Percentiles rank a stretch among this genome's conserved stretches.
These are phyloP conservation scores for Cucumis sativus DNA, from an alignment of 306 rosid species.

Conservation along the genomic window DNA sequence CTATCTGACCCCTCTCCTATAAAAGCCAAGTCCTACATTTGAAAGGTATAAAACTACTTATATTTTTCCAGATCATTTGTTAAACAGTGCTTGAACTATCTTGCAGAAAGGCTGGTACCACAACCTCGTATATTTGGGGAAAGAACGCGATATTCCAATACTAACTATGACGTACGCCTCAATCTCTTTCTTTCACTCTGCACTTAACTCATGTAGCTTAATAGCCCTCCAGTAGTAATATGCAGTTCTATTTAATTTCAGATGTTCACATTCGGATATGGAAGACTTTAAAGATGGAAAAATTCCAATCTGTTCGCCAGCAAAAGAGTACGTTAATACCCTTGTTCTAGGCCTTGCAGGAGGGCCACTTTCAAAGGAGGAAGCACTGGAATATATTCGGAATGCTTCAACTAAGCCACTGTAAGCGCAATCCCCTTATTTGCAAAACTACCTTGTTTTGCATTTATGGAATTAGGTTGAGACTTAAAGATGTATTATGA, in stretches of 20 bases:
- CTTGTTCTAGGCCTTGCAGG: conserved; percentile 56
- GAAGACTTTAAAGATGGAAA: conserved; percentile 47
- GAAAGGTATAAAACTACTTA: not conserved
- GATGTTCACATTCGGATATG: conserved; percentile 33
- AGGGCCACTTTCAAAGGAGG: conserved; percentile 61
- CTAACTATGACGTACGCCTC: conserved; percentile 71
- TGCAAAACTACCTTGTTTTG: not conserved
- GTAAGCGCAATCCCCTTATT: conserved; percentile 11
- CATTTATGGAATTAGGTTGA: not conserved
- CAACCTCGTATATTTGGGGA: conserved; percentile 51
- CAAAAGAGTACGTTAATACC: conserved; percentile 37
- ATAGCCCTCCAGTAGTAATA: not conserved
- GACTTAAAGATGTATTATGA: too few relatives aligned
- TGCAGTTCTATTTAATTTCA: conserved; percentile 9
- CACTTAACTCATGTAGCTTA: not conserved
- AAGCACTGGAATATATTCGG: conserved; percentile 46
- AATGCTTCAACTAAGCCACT: conserved; percentile 39
- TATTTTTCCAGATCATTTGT: not conserved
- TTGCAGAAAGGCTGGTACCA: conserved; percentile 65
- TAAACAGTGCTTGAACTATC: not conserved
- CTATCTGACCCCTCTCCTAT: not conserved
- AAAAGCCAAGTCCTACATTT: not conserved
- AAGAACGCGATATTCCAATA: conserved; percentile 51
- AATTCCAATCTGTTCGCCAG: conserved; percentile 43
- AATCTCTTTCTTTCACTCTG: not conserved